Conservation (phyloP, 352 stramenopile species). For the Pythium monospermum region DNA sequence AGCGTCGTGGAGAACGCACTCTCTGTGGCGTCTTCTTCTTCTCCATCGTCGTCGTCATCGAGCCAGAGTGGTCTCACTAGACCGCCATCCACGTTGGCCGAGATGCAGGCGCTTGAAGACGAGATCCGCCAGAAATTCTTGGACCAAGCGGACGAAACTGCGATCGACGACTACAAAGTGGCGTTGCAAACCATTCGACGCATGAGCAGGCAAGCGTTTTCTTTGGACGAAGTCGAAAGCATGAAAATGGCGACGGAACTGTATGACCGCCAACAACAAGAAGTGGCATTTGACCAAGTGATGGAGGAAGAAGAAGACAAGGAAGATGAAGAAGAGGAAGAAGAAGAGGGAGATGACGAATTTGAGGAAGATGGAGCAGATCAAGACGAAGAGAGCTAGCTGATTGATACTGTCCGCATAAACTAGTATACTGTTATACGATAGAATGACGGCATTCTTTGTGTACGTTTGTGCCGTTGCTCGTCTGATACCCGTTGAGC, state of each 20-base stretch:
- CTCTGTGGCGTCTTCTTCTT: slow-evolving; percentile 1
- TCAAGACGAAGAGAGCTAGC: neutral
- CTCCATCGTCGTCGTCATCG: no score
- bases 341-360: slow-evolving; percentile 26
- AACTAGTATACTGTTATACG: no score
- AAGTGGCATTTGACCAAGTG: neutral
- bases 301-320: slow-evolving; percentile 16
- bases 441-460: no score
- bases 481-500: no score
- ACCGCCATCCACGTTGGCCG: slow-evolving; percentile 7
- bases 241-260: no score
- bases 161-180: slow-evolving; percentile 66
- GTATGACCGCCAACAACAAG: neutral
- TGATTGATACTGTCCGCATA: no score
- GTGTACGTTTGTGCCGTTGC: no score
- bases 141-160: slow-evolving; percentile 42
- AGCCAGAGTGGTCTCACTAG: no score
- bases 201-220: slow-evolving; percentile 28
- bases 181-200: slow-evolving; percentile 61
- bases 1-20: slow-evolving; percentile 35
- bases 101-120: slow-evolving; percentile 57
- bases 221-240: no score
- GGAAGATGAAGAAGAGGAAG: slow-evolving; percentile 24
- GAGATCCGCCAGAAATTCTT: slow-evolving; percentile 61
- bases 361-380: slow-evolving; percentile 19